Percentiles rank a stretch among this genome's conserved stretches.
Conservation (phyloP, 805 yeast species). For the Candida loeiensis region DNA sequence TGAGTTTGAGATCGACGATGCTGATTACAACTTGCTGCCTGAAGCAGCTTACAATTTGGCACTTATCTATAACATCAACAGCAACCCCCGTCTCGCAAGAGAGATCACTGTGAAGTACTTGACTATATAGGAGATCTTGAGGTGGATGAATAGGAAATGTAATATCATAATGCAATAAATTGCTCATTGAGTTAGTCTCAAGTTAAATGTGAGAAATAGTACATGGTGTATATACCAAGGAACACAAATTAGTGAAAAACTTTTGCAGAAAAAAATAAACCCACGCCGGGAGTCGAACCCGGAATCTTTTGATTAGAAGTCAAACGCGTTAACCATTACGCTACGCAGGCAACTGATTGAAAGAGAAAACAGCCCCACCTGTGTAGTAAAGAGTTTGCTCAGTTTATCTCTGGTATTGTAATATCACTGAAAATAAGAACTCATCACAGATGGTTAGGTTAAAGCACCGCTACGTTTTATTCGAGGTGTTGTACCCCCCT, state of each 20-base stretch:
- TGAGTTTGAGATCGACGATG: conserved; percentile 38
- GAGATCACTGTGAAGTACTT: conserved; percentile 64
- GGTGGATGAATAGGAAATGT: no score
- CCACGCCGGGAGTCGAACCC: conserved; percentile 24
- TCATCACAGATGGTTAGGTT: conserved; percentile 69
- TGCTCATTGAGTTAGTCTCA: no score
- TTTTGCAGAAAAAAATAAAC: conserved; percentile 7
- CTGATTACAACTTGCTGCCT: conserved; percentile 52
- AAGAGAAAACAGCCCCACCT: no score
- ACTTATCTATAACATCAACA: conserved; percentile 70
- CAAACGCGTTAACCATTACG: conserved; percentile 23
- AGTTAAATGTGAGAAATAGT: no score
- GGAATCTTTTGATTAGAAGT: conserved; percentile 23
- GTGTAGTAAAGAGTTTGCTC: no score
- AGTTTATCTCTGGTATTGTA: no score
- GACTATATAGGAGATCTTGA: conserved; percentile 30
- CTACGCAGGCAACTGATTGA: conserved; percentile 16
- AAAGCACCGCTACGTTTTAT: conserved; percentile 78
- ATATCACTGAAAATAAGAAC: neutral
- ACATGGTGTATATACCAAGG: no score
- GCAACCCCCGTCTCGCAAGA: conserved; percentile 64
- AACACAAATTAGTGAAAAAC: neutral
- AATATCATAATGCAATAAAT: no score
- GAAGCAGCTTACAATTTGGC: conserved; percentile 87
- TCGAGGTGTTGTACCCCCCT: conserved; percentile 72